Percentiles rank a stretch among this genome's conserved stretches.
These are phyloP conservation scores for Ophiostoma novo-ulmi DNA, from an alignment of 2,329 filamentous ascomycete species.

Conservation along the genomic window DNA sequence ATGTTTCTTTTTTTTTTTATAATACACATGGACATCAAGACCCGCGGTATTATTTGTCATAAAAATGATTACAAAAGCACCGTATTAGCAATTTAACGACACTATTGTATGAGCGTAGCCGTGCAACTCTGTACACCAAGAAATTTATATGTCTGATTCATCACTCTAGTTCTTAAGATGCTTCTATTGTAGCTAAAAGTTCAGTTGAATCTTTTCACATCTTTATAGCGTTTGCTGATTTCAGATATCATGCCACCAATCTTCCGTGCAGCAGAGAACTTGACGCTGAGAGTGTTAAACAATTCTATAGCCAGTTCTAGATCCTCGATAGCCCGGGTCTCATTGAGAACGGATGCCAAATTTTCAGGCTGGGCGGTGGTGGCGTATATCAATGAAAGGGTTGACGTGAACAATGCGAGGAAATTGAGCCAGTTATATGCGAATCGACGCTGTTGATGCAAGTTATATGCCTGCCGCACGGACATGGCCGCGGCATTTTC, in stretches of 20 bases:
- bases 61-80: too few species aligned
- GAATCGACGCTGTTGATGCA: slow-evolving; percentile 39
- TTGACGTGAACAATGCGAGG: slow-evolving; percentile 40
- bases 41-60: too few species aligned
- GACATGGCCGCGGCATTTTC: slow-evolving; percentile 40
- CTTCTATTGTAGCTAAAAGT: not conserved
- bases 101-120: too few species aligned
- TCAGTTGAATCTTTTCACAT: slow-evolving; percentile 21
- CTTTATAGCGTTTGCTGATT: slow-evolving; percentile 30
- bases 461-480: slow-evolving; percentile 39
- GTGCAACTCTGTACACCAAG: too few species aligned
- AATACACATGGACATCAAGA: too few species aligned
- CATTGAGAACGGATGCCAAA: slow-evolving; percentile 29
- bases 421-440: slow-evolving; percentile 42
- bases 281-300: slow-evolving; percentile 33
- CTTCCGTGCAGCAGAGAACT: slow-evolving; percentile 34
- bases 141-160: too few species aligned
- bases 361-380: slow-evolving; percentile 38
- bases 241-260: slow-evolving; percentile 31
- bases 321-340: slow-evolving; percentile 33
- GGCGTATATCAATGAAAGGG: slow-evolving; percentile 42
- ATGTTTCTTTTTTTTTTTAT: too few species aligned
- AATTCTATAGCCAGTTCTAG: slow-evolving; percentile 33
- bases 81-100: too few species aligned
- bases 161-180: too few species aligned